phyloP scores from a whole-genome alignment of 2,329 filamentous ascomycete species.

The Daldinia sp. region DNA sequence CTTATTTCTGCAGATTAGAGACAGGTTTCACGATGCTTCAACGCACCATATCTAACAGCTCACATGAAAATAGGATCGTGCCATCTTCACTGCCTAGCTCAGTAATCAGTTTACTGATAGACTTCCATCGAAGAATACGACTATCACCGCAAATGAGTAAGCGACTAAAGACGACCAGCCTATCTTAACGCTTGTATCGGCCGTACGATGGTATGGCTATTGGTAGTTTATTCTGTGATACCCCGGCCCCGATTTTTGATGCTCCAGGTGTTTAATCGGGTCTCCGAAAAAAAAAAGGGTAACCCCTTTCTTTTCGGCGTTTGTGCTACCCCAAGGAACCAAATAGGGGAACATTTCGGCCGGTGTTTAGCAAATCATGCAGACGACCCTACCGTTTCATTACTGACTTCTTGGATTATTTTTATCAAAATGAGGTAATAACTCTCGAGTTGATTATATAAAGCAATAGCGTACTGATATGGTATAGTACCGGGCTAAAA shows the following conservation, averaged over 20 bases:
- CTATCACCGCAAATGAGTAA: neutral
- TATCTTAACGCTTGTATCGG: neutral
- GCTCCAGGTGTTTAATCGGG: neutral
- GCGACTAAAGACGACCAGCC: neutral
- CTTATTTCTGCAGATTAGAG: neutral
- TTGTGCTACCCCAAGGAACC: neutral
- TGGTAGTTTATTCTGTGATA: neutral
- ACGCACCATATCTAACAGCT: neutral
- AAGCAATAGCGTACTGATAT: neutral
- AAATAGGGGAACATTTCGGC: neutral
- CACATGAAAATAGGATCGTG: neutral
- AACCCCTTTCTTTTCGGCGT: conserved; percentile 10
- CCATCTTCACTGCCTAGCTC: neutral
- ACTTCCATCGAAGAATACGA: neutral
- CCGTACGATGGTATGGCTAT: neutral
- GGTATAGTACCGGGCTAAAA: conserved; percentile 15
- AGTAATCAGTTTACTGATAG: neutral
- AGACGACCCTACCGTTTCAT: neutral
- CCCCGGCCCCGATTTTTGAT: neutral
- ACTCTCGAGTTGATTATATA: neutral
- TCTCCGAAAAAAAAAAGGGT: neutral
- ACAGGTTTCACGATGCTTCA: neutral
- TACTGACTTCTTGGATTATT: neutral
- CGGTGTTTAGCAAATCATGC: conserved; percentile 24
- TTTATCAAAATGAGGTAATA: conserved; percentile 3